Conservation (phyloP, 1,139 yeast species). For the Suhomyces wounanorum region DNA sequence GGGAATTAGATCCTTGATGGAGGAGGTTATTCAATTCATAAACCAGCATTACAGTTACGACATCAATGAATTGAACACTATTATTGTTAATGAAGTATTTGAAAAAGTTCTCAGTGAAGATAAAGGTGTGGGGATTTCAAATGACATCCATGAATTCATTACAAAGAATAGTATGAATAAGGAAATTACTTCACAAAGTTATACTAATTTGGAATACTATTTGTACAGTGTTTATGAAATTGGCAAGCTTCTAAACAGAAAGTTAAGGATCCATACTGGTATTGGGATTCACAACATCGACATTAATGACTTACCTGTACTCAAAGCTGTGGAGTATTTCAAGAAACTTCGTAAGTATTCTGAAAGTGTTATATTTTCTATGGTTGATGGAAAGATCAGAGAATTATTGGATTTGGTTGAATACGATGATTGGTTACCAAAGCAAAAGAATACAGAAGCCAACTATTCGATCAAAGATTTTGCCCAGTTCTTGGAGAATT, state of each 20-base stretch:
- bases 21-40: slow-evolving; percentile 62
- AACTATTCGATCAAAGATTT: slow-evolving; percentile 78
- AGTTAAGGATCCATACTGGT: slow-evolving; percentile 55
- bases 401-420: slow-evolving; percentile 85
- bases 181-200: slow-evolving; percentile 87
- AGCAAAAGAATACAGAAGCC: slow-evolving; percentile 56
- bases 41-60: slow-evolving; percentile 63
- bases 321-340: slow-evolving; percentile 52
- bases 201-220: slow-evolving; percentile 86
- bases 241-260: slow-evolving; percentile 46
- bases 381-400: slow-evolving; percentile 76
- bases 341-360: slow-evolving; percentile 68
- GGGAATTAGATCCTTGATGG: slow-evolving; percentile 65
- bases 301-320: slow-evolving; percentile 40
- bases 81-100: slow-evolving; percentile 60
- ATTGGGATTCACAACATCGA: slow-evolving; percentile 44
- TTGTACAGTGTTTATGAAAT: slow-evolving; percentile 61
- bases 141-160: slow-evolving; percentile 64
- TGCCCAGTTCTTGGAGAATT: slow-evolving; percentile 83
- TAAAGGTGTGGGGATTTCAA: slow-evolving; percentile 59
- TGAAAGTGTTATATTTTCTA: slow-evolving; percentile 76
- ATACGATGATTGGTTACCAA: slow-evolving; percentile 73
- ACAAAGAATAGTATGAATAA: slow-evolving; percentile 65
- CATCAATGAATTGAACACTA: slow-evolving; percentile 45
- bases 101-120: slow-evolving; percentile 65